Percentiles rank a stretch among this genome's conserved stretches.
Conservation (phyloP, 495 filamentous ascomycete species). For the Amniculicola lignicola region DNA sequence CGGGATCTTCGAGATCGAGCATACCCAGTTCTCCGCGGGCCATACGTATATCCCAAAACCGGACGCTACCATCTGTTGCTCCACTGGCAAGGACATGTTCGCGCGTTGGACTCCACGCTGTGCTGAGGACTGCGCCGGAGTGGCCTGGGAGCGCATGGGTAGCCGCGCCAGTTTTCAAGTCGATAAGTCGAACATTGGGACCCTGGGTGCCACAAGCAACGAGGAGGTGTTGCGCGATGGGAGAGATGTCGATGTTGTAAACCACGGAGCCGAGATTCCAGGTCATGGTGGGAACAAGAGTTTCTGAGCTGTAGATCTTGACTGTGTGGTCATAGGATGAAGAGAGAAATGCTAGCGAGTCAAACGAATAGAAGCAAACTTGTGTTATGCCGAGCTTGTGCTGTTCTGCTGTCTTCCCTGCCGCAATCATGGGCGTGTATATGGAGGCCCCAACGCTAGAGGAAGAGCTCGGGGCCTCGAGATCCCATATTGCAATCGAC, state of each 20-base stretch:
- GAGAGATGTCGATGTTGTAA: constrained; percentile 72
- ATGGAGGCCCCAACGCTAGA: constrained; percentile 41
- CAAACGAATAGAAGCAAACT: constrained; percentile 84
- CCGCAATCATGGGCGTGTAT: constrained; percentile 14
- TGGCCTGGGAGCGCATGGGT: constrained; percentile 78
- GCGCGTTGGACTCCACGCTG: constrained; percentile 74
- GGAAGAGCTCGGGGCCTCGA: constrained; percentile 54
- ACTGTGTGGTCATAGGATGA: constrained; percentile 81
- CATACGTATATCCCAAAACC: constrained; percentile 80
- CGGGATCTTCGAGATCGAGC: constrained; percentile 77
- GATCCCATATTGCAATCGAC: constrained; percentile 78
- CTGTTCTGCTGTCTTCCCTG: constrained; percentile 41
- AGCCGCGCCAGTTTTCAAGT: constrained; percentile 71
- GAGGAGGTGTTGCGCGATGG: constrained; percentile 66
- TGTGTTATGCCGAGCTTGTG: constrained; percentile 82
- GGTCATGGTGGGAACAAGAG: constrained; percentile 56
- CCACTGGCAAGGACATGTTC: constrained; percentile 78
- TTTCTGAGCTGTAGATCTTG: constrained; percentile 70
- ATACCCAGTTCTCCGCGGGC: constrained; percentile 67
- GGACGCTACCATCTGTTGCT: constrained; percentile 70
- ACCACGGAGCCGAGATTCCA: constrained; percentile 70
- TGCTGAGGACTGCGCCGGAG: constrained; percentile 64
- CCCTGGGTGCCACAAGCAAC: constrained; percentile 83
- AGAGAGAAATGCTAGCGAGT: constrained; percentile 72
- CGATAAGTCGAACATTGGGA: constrained; percentile 73